Percentiles rank a stretch among this genome's conserved stretches.
phyloP scores from a whole-genome alignment of 2,329 filamentous ascomycete genomes.

The Stylonectria norvegica region DNA sequence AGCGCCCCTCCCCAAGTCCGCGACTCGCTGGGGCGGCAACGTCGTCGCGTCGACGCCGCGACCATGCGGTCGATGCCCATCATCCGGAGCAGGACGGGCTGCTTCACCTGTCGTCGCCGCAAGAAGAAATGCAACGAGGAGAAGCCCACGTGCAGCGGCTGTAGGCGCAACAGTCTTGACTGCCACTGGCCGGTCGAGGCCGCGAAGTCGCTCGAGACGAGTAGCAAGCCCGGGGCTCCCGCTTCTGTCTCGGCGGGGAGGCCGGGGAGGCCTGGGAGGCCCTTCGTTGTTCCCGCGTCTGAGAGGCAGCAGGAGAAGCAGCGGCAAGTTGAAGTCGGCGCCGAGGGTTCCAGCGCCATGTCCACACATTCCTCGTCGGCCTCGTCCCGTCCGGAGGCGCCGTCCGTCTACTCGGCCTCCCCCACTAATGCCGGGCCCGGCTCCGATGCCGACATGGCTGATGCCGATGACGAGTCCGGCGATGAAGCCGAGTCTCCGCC shows the following conservation, averaged over 20 bases:
- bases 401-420: constrained; percentile 15
- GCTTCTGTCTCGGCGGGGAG: background rate
- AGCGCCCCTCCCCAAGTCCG: too few relatives aligned
- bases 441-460: constrained; percentile 22
- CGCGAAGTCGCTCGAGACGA: background rate
- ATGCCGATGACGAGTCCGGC: constrained; percentile 18
- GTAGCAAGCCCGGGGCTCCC: background rate
- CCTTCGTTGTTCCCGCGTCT: constrained; percentile 16
- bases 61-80: constrained; percentile 34
- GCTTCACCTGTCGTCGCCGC: constrained; percentile 48
- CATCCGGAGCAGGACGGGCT: constrained; percentile 39
- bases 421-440: constrained; percentile 9
- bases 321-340: background rate
- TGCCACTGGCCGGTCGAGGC: constrained; percentile 44
- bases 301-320: constrained; percentile 9
- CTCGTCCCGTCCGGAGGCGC: constrained; percentile 5
- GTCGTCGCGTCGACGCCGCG: too few relatives aligned
- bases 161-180: constrained; percentile 50
- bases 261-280: constrained; percentile 5
- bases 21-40: too few relatives aligned
- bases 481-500: constrained; percentile 10
- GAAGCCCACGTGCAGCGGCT: constrained; percentile 50
- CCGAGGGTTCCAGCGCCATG: constrained; percentile 1
- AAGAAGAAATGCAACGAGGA: constrained; percentile 56
- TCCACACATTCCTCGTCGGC: constrained; percentile 4